Evolutionary conservation across 164 flowering plant genomes (phyloP), one percentile per base, ranked within the genome.

Genomic region (Paratinospora sagittata): DNA sequence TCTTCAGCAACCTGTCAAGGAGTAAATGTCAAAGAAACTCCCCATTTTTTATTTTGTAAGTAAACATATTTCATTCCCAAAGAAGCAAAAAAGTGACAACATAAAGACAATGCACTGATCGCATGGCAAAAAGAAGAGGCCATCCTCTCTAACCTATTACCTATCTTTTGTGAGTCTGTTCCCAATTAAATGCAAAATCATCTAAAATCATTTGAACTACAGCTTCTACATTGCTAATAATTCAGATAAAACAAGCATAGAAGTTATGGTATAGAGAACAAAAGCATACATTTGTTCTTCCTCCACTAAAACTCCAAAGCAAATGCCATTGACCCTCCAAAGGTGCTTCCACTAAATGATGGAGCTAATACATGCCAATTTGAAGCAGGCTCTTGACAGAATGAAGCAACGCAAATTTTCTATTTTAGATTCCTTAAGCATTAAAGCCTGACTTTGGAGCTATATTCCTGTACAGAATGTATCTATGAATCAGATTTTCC

Each of bases 1-100:
- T 96, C 99, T 68, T 90, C 95, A 78, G 92, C 83, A 69, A 75
- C 76, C 98, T 94, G 89, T 63, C 5, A 27, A 75, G 65, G n/a
- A 77, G 72, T 11, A 61, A 43, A 67, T 33, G 24, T 34, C 64
- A 64, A 66, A 36, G 49, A 43, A 66, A 63, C 16, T 49, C 17
- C 19, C 19, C 14, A 1, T n/a, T 52, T 4, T n/a, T n/a, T 8
- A 10, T 13, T 49, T 13, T 3, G 16, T 6, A 52, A n/a, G 41
- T 64, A 64, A 10, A 27, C 33, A 14, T 26, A 27, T 5, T 64
- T 36, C n/a, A 64, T 14, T 30, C 21, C 37, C 19, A 33, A 19
- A 64, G 37, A 34, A 27, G 41, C 33, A 64, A 14, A 27, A 30
- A 64, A n/a, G 45, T 8, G 45, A 41, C 45, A 41, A 41, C 45